Percentiles rank a stretch among this genome's conserved stretches.
Evolutionary conservation across 805 yeast species (phyloP).

Genomic region (Lipomyces yamanashiensis): DNA sequence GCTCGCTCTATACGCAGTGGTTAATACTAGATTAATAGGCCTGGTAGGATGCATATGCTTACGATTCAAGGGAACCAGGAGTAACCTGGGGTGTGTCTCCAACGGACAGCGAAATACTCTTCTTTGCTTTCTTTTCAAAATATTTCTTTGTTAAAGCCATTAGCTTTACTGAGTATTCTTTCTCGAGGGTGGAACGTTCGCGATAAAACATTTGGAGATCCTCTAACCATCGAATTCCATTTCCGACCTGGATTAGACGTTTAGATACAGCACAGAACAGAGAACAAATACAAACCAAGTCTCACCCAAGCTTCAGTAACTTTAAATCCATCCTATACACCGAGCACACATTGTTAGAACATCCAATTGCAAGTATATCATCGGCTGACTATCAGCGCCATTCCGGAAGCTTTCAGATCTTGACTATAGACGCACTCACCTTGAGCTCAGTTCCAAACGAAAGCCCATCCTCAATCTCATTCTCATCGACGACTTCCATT

Average conservation of each 20-base stretch:
- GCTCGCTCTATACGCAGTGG: constrained; percentile 57
- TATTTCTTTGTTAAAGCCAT: constrained; percentile 67
- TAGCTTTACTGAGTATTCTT: constrained; percentile 76
- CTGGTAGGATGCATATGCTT: not conserved
- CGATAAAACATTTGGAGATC: constrained; percentile 84
- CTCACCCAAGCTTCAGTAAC: constrained; percentile 77
- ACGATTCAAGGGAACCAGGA: constrained; percentile 84
- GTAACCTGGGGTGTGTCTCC: constrained; percentile 91
- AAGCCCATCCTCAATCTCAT: constrained; percentile 27
- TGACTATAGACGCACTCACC: constrained; percentile 28
- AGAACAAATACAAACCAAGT: too few relatives aligned
- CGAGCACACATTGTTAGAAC: not conserved
- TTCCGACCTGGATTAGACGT: constrained; percentile 44
- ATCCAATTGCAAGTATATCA: not conserved
- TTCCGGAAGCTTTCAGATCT: not conserved
- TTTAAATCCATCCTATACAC: constrained; percentile 68
- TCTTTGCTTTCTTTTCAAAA: constrained; percentile 74
- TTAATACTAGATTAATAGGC: not conserved
- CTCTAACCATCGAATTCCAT: constrained; percentile 72
- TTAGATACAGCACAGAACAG: not conserved
- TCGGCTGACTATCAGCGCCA: not conserved
- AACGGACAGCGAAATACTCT: constrained; percentile 71
- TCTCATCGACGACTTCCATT: constrained; percentile 31
- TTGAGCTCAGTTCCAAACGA: constrained; percentile 45
- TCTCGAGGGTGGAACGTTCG: constrained; percentile 81